These are phyloP conservation scores for Boletus reticulatus DNA, from an alignment of 768 basidiomycete species.

Conservation along the genomic window DNA sequence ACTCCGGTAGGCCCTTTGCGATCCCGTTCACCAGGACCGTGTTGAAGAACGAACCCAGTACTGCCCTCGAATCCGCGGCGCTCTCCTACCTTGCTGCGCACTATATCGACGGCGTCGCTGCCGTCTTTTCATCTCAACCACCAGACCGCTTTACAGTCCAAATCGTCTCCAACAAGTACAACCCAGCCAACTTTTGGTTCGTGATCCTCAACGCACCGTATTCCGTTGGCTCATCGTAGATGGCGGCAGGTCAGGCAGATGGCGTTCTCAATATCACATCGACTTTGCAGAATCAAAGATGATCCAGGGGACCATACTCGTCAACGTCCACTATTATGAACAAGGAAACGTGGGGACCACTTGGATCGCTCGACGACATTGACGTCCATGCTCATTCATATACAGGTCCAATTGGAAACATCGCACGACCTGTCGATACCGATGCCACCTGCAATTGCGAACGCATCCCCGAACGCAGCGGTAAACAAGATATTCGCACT, in stretches of 20 bases:
- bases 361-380: neutral
- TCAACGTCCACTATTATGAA: slow-evolving; percentile 96
- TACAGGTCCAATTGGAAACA: slow-evolving; percentile 86
- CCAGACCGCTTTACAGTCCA: slow-evolving; percentile 62
- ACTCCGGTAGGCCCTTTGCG: slow-evolving; percentile 55
- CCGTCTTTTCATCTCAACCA: slow-evolving; percentile 61
- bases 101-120: slow-evolving; percentile 74
- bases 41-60: slow-evolving; percentile 37
- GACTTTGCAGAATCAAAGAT: slow-evolving; percentile 55
- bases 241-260: slow-evolving; percentile 79
- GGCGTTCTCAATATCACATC: slow-evolving; percentile 85
- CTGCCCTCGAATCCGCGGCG: slow-evolving; percentile 67
- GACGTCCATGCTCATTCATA: neutral
- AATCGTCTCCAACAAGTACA: slow-evolving; percentile 95
- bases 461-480: slow-evolving; percentile 48
- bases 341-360: slow-evolving; percentile 77
- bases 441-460: slow-evolving; percentile 56
- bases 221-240: neutral
- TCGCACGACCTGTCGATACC: slow-evolving; percentile 64
- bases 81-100: slow-evolving; percentile 71
- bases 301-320: slow-evolving; percentile 72
- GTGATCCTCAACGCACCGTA: neutral
- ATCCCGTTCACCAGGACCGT: neutral
- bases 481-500: slow-evolving; percentile 77
- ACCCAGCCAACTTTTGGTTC: slow-evolving; percentile 90